A percentile compares a stretch with the other conserved stretches of the same genome.
These are phyloP conservation scores for Cystobasidium tubakii DNA, from an alignment of 768 basidiomycete species.

Conservation along the genomic window DNA sequence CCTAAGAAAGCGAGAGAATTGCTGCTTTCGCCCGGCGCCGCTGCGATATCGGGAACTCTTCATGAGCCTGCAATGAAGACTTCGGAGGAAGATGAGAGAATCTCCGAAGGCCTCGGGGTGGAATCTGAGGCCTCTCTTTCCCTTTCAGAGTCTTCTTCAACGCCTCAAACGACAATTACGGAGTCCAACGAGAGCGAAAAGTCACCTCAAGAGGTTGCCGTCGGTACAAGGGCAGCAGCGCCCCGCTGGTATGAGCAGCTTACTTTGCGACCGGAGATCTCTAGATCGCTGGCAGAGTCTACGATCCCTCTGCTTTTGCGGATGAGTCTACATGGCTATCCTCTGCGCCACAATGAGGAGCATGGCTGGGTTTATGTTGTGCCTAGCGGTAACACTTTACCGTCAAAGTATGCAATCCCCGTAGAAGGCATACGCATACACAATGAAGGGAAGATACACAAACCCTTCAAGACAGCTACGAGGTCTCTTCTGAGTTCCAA, in stretches of 20 bases:
- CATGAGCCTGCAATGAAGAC: not conserved
- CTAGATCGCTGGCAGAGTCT: conserved; percentile 4
- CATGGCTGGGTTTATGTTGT: conserved; percentile 60
- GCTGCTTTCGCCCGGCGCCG: not conserved
- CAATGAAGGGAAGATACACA: not conserved
- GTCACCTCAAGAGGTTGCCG: too few relatives aligned
- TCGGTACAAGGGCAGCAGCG: too few relatives aligned
- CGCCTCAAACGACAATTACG: too few relatives aligned
- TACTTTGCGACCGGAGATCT: not conserved
- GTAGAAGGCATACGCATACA: not conserved
- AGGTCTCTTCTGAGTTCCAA: not conserved
- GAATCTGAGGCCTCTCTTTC: too few relatives aligned
- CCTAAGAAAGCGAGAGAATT: conserved; percentile 56
- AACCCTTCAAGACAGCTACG: conserved; percentile 16
- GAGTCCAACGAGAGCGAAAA: too few relatives aligned
- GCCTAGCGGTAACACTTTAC: not conserved
- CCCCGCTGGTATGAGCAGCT: conserved; percentile 10
- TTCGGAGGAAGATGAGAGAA: too few relatives aligned
- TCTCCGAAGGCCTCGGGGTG: too few relatives aligned
- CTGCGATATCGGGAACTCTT: not conserved
- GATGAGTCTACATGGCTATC: conserved; percentile 59
- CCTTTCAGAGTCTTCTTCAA: too few relatives aligned
- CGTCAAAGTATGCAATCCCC: not conserved
- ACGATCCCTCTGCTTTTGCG: conserved; percentile 65
- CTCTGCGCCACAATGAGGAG: conserved; percentile 56